Evolutionary conservation across 768 basidiomycete species (phyloP), one percentile per base, ranked within the genome.

Genomic region (Termitomyces sp.): DNA sequence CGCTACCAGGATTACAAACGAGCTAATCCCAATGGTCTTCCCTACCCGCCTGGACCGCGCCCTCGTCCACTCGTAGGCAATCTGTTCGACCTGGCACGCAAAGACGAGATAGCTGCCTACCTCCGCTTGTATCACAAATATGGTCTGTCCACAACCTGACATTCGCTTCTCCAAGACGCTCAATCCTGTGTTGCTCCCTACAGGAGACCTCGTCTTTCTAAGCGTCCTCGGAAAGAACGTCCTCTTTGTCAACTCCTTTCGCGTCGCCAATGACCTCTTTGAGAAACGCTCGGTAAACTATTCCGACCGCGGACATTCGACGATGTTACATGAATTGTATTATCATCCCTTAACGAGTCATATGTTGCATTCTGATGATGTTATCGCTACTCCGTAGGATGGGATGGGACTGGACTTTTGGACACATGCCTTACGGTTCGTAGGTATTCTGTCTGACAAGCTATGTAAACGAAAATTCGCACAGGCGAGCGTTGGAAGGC

Each of bases 271-370:
- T 47, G 83, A 85, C 28, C 74, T 86, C 1, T 79, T 86, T 35
- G 84, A 85, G 54, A 84, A 79, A 60, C 73, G 79, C 16, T 81
- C 79, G 32, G 63, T 69, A 18, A 83, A 81, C 50, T 86, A 85
- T 60, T 84, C 85, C 5, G 81, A 83, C 61, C 76, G 81, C 45
- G 72, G 68, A 40, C 61, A 74, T 57, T 68, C 79, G 8, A 70
- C 72, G 0, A 82, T 83, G 81, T 76, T 79, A 56, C 74, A 79
- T 55, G 77, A 79, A 24, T 60, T 83, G 79, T 80, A 56, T 54
- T 73, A 67, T 32, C 38, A 18, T 14, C 52, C 20, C 32, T 48
- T 32, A 5, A 52, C 9, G 52, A 22, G n/a, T 52, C 22, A 16
- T 18, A n/a, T 5, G 28, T 36, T 41, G 44, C 38, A 44, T 48